A percentile compares a stretch with the other conserved stretches of the same genome.
Conservation (phyloP, 2,329 filamentous ascomycete species). For the Fusarium xyrophilum region DNA sequence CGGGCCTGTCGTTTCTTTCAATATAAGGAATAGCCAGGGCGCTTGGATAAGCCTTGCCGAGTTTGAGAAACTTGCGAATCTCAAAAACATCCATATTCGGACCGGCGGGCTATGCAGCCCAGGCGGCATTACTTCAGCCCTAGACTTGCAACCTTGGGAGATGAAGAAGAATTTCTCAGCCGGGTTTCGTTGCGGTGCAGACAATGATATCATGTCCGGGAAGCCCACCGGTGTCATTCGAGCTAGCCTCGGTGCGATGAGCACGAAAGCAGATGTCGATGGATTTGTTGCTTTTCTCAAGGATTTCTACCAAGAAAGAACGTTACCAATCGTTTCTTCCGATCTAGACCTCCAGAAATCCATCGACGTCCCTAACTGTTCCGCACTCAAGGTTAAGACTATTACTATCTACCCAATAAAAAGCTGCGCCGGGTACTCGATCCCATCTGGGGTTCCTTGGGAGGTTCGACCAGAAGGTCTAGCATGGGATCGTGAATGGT, state of each 20-base stretch:
- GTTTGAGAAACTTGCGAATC: slow-evolving; percentile 82
- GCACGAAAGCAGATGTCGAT: slow-evolving; percentile 75
- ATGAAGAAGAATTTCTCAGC: slow-evolving; percentile 84
- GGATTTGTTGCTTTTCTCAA: slow-evolving; percentile 73
- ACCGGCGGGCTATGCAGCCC: slow-evolving; percentile 94
- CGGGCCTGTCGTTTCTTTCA: slow-evolving; percentile 85
- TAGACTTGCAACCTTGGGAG: slow-evolving; percentile 80
- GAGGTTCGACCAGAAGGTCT: slow-evolving; percentile 81
- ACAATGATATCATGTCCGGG: slow-evolving; percentile 80
- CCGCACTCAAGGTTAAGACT: slow-evolving; percentile 57
- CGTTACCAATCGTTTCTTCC: neutral
- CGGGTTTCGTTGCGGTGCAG: slow-evolving; percentile 83
- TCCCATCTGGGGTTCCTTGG: slow-evolving; percentile 73
- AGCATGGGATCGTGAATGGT: slow-evolving; percentile 97
- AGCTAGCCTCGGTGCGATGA: slow-evolving; percentile 90
- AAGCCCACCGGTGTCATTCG: slow-evolving; percentile 89
- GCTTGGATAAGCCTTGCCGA: slow-evolving; percentile 82
- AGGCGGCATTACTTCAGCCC: slow-evolving; percentile 76
- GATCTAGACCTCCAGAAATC: neutral
- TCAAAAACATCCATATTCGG: slow-evolving; percentile 82
- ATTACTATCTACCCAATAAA: slow-evolving; percentile 91
- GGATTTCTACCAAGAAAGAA: slow-evolving; percentile 59
- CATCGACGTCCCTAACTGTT: neutral
- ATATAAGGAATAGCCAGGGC: slow-evolving; percentile 72
- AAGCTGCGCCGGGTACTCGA: slow-evolving; percentile 81